These are phyloP conservation scores for Penicillium crustosum DNA, from an alignment of 2,329 filamentous ascomycete genomes.

Conservation along the genomic window DNA sequence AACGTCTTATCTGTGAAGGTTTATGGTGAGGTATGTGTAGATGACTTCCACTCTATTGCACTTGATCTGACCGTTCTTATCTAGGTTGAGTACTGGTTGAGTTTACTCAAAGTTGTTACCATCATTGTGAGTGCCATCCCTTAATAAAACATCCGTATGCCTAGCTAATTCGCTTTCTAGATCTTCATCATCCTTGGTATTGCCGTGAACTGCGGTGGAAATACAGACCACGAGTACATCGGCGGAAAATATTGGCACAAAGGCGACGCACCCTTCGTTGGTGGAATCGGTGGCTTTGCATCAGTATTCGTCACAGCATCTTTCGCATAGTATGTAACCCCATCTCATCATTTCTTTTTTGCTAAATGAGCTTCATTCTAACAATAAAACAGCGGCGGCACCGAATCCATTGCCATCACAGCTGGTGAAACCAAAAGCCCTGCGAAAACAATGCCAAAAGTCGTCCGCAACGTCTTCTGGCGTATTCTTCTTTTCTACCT, in stretches of 20 bases:
- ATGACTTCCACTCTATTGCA: background rate
- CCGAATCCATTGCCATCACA: constrained; percentile 65
- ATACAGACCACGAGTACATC: constrained; percentile 55
- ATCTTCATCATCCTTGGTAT: constrained; percentile 65
- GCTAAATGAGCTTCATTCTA: background rate
- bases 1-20: constrained; percentile 55
- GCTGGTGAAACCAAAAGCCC: constrained; percentile 66
- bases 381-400: constrained; percentile 49
- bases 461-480: constrained; percentile 67
- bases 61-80: background rate
- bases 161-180: constrained; percentile 25
- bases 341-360: background rate
- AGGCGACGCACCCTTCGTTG: constrained; percentile 63
- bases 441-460: constrained; percentile 59
- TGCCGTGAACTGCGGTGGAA: constrained; percentile 59
- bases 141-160: background rate
- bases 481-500: constrained; percentile 59
- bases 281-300: constrained; percentile 64
- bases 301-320: constrained; percentile 63
- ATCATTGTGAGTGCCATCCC: constrained; percentile 36
- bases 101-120: constrained; percentile 44
- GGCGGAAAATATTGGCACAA: constrained; percentile 60
- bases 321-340: constrained; percentile 54
- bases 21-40: constrained; percentile 52
- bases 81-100: constrained; percentile 45